Base-by-base conservation (phyloP, 2,329 filamentous ascomycete species). In the Fusarium dlaminii region DNA sequence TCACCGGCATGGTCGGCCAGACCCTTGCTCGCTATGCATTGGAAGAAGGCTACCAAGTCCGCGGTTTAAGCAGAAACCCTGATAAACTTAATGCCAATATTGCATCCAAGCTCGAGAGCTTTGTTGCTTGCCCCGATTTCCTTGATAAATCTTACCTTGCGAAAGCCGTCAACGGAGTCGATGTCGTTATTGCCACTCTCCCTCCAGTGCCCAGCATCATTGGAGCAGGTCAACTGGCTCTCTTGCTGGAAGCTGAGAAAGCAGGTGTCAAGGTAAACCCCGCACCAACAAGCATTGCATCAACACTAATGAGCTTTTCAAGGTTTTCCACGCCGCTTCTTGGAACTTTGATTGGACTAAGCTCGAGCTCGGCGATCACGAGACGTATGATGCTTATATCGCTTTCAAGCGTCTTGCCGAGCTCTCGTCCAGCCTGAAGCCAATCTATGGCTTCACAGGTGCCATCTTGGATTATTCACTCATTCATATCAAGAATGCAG, bases 261-360 rank as follows among this genome's bases (percentile, higher is more conserved):
- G 65, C 65, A 30, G 43, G 63, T 14, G 63, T 67, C 13, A 67
- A 67, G 52, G 52, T 67, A 20, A 15, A 3, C 17, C 20, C 34
- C 36, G 24, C 22, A 34, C 1, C 6, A 14, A 3, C 1, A 10
- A 15, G 29, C 24, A 27, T 37, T 14, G 29, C 34, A 10, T 1
- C 14, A 22, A 12, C 9, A 20, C 34, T 66, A 18, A 66, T 24
- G 20, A 8, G 5, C 5, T 10, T 8, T 18, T 32, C 9, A 17
- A 66, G 63, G 30, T 58, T 40, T 67, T 67, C 22, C 63, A 67
- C 3, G 65, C 65, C 6, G 63, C 65, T 0, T 52, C 45, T 5
- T 67, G 63, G 52, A 67, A 66, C 22, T 67, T 60, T 30, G 52
- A 67, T 12, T 67, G 65, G 65, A 52, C 65, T 8, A 67, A 39